Conservation (phyloP, 495 filamentous ascomycete species). For the Penicillium maclennaniae region DNA sequence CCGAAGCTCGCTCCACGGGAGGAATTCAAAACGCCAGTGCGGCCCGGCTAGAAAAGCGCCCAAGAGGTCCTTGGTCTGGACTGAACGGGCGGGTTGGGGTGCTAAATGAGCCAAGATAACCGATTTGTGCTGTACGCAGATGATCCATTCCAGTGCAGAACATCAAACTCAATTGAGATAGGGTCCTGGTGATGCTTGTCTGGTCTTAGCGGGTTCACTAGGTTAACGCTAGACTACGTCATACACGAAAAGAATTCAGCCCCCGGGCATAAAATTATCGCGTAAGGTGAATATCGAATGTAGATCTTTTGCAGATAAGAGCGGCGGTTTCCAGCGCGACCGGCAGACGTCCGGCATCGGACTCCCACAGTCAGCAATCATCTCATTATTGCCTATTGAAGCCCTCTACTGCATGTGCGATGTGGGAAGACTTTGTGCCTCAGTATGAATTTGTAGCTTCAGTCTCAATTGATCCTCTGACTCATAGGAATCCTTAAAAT, state of each 20-base stretch:
- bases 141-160: background rate
- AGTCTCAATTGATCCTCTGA: background rate
- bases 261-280: background rate
- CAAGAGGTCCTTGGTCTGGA: constrained; percentile 37
- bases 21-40: constrained; percentile 18
- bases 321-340: background rate
- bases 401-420: background rate
- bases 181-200: background rate
- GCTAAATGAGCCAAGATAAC: constrained; percentile 1
- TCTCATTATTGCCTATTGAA: background rate
- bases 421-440: background rate
- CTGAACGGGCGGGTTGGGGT: constrained; percentile 38
- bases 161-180: background rate
- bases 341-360: background rate
- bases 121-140: background rate
- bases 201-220: background rate
- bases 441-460: background rate
- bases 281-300: background rate
- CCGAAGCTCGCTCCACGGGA: constrained; percentile 27
- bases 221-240: background rate
- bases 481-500: background rate
- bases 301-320: constrained; percentile 3
- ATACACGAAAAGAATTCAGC: background rate
- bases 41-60: constrained; percentile 22
- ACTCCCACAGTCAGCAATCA: too few relatives aligned